These are phyloP conservation scores for Penicillium canariense DNA, from an alignment of 495 filamentous ascomycete species.

Conservation along the genomic window DNA sequence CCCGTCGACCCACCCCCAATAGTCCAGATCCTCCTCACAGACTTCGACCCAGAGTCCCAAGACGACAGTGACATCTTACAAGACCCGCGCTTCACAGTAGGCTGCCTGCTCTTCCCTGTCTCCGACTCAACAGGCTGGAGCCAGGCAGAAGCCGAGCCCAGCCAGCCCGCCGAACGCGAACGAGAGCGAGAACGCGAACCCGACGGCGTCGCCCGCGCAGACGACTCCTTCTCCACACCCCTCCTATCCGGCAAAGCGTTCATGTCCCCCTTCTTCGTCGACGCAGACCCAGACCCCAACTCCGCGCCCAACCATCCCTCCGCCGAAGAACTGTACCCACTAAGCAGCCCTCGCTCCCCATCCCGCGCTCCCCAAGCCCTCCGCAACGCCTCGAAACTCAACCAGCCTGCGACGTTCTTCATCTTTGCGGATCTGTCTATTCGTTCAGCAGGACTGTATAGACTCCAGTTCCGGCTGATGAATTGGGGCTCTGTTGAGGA, in stretches of 20 bases:
- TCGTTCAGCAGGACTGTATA: constrained; percentile 78
- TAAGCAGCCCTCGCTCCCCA: neutral
- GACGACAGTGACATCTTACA: constrained; percentile 59
- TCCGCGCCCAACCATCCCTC: constrained; percentile 64
- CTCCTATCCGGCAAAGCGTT: constrained; percentile 43
- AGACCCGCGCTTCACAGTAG: constrained; percentile 77
- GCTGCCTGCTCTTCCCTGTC: constrained; percentile 65
- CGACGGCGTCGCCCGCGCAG: constrained; percentile 20
- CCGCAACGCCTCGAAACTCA: constrained; percentile 20
- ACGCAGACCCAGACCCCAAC: constrained; percentile 46
- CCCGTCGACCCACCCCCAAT: constrained; percentile 96
- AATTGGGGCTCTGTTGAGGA: constrained; percentile 52
- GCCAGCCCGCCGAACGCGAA: constrained; percentile 18
- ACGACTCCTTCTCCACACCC: constrained; percentile 30
- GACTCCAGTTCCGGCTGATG: constrained; percentile 84
- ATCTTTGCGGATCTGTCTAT: constrained; percentile 94
- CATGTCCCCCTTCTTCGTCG: constrained; percentile 41
- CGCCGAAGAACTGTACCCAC: constrained; percentile 31
- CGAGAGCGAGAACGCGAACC: constrained; percentile 9
- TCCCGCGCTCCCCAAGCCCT: constrained; percentile 1
- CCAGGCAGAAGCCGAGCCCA: constrained; percentile 47
- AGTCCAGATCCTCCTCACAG: constrained; percentile 75
- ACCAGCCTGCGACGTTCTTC: constrained; percentile 64
- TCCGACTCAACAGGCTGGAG: constrained; percentile 14
- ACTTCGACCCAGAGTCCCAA: constrained; percentile 53